phyloP scores from a whole-genome alignment of 805 yeast genomes.

The Candida dajiaensis region DNA sequence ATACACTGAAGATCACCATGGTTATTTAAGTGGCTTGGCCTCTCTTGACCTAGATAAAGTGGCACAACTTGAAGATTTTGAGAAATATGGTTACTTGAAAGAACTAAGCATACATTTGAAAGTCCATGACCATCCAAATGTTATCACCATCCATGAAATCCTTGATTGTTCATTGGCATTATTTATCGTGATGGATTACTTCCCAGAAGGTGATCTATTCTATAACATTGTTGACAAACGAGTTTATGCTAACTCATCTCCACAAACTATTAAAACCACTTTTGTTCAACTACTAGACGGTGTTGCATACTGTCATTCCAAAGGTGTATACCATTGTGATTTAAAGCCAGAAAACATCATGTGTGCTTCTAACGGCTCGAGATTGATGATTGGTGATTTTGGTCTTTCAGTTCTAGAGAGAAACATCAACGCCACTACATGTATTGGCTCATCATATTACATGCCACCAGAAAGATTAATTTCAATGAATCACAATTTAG shows the following conservation, averaged over 20 bases:
- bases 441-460: conserved; percentile 84
- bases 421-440: conserved; percentile 58
- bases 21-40: conserved; percentile 7
- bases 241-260: conserved; percentile 46
- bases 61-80: neutral
- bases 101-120: conserved; percentile 71
- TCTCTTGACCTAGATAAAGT: conserved; percentile 19
- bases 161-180: conserved; percentile 51
- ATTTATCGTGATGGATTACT: conserved; percentile 82
- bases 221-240: conserved; percentile 74
- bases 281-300: conserved; percentile 80
- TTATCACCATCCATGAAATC: conserved; percentile 70
- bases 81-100: conserved; percentile 30
- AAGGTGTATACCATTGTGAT: conserved; percentile 87
- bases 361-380: conserved; percentile 50
- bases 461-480: conserved; percentile 88
- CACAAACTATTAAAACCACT: conserved; percentile 45
- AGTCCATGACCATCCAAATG: conserved; percentile 75
- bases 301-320: conserved; percentile 73
- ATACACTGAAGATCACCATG: neutral
- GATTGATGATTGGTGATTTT: conserved; percentile 73
- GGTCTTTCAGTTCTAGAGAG: conserved; percentile 72
- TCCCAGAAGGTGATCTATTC: conserved; percentile 80
- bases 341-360: conserved; percentile 92
- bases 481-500: conserved; percentile 24